These are phyloP conservation scores for Jimgerdemannia flammicorona DNA, from an alignment of 192 early-diverging fungal species.

Conservation along the genomic window DNA sequence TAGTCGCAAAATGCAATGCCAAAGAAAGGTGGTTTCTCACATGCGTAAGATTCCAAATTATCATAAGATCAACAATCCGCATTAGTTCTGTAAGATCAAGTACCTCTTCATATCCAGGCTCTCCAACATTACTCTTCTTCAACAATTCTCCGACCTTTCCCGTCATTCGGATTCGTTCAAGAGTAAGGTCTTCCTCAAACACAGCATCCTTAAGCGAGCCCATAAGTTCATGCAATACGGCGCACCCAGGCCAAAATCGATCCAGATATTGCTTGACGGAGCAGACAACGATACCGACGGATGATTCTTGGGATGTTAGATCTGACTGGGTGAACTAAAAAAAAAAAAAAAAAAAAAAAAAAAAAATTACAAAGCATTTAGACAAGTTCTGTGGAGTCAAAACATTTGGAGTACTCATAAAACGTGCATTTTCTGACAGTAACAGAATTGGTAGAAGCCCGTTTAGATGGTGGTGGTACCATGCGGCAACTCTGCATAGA, in stretches of 20 bases:
- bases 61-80: not conserved
- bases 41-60: too few species aligned
- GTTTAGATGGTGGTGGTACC: slow-evolving; percentile 56
- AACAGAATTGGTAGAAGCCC: slow-evolving; percentile 34
- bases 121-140: not conserved
- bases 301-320: not conserved
- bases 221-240: slow-evolving; percentile 43
- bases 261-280: slow-evolving; percentile 39
- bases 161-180: not conserved
- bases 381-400: too few species aligned
- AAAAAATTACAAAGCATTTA: slow-evolving; percentile 2
- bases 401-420: too few species aligned
- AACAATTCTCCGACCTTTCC: not conserved
- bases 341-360: not conserved
- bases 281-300: slow-evolving; percentile 26
- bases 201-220: slow-evolving; percentile 48
- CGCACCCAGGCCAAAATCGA: slow-evolving; percentile 26
- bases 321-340: slow-evolving; percentile 1
- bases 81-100: not conserved
- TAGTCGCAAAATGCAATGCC: slow-evolving; percentile 3
- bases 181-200: slow-evolving; percentile 37
- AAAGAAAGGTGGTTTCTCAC: not conserved
- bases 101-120: slow-evolving; percentile 32
- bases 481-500: slow-evolving; percentile 44
- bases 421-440: slow-evolving; percentile 22